phyloP scores from a whole-genome alignment of 371 early-diverging fungal species.

The Apophysomyces variabilis region DNA sequence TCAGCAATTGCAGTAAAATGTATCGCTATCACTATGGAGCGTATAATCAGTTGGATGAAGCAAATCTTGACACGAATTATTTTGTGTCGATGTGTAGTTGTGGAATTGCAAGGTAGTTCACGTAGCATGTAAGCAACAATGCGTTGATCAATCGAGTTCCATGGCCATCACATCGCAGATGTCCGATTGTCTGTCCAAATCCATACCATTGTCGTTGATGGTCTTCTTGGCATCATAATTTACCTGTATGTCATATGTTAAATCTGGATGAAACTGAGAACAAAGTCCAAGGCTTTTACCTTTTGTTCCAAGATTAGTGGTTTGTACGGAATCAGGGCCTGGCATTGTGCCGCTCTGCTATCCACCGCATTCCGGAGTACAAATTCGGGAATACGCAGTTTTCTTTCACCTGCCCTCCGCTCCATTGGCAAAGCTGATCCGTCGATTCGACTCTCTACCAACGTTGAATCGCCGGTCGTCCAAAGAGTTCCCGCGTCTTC shows the following conservation, averaged over 20 bases:
- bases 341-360: neutral
- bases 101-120: too few species aligned
- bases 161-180: neutral
- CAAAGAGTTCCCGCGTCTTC: neutral
- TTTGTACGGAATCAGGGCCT: neutral
- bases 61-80: too few species aligned
- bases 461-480: neutral
- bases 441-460: constrained; percentile 20
- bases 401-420: constrained; percentile 30
- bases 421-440: constrained; percentile 37
- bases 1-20: too few species aligned
- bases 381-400: constrained; percentile 42
- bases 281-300: neutral
- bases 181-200: neutral
- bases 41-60: too few species aligned
- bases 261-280: neutral
- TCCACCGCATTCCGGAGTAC: constrained; percentile 18
- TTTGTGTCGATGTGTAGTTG: too few species aligned
- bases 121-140: neutral
- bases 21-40: too few species aligned
- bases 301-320: neutral
- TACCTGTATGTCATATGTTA: neutral
- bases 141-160: neutral
- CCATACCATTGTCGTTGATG: neutral
- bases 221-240: neutral